Evolutionary conservation across 805 yeast species (phyloP).

Genomic region (Saturnispora ahearnii): DNA sequence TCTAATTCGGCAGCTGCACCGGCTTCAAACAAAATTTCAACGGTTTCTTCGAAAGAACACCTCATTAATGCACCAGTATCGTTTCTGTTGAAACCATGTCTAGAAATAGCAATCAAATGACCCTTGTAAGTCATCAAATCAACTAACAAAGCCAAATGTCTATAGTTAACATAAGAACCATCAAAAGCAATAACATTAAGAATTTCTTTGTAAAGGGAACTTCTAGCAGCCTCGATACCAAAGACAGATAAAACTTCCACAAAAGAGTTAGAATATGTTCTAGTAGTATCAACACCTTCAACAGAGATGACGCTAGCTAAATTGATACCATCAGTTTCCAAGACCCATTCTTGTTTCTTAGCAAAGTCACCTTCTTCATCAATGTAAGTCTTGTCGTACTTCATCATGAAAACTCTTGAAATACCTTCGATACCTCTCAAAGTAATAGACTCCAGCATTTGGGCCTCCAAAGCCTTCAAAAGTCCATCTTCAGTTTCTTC

Average conservation of each 20-base stretch:
- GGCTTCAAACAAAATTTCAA: constrained; percentile 93
- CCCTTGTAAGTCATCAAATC: constrained; percentile 99
- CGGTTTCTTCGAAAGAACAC: constrained; percentile 98
- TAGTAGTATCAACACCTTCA: constrained; percentile 84
- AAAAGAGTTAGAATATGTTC: constrained; percentile 93
- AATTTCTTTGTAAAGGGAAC: constrained; percentile 88
- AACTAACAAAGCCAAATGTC: constrained; percentile 95
- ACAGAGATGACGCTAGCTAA: constrained; percentile 90
- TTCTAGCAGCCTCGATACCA: constrained; percentile 98
- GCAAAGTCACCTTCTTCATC: constrained; percentile 79
- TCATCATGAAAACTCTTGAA: constrained; percentile 84
- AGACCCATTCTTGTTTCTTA: constrained; percentile 93
- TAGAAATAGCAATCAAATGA: constrained; percentile 95
- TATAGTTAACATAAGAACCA: constrained; percentile 98
- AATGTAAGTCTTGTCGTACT: constrained; percentile 62
- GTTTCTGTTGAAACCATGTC: constrained; percentile 98
- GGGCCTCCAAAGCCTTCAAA: constrained; percentile 88
- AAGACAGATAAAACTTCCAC: constrained; percentile 90
- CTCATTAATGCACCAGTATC: constrained; percentile 99
- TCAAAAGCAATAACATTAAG: constrained; percentile 97
- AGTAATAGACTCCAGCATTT: constrained; percentile 91
- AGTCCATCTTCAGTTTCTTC: constrained; percentile 97
- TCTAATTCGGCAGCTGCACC: constrained; percentile 97
- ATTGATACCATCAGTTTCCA: constrained; percentile 98
- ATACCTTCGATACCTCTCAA: constrained; percentile 95